Evolutionary conservation across 257 asterid species (phyloP).

Genomic region (Penstemon davidsonii): DNA sequence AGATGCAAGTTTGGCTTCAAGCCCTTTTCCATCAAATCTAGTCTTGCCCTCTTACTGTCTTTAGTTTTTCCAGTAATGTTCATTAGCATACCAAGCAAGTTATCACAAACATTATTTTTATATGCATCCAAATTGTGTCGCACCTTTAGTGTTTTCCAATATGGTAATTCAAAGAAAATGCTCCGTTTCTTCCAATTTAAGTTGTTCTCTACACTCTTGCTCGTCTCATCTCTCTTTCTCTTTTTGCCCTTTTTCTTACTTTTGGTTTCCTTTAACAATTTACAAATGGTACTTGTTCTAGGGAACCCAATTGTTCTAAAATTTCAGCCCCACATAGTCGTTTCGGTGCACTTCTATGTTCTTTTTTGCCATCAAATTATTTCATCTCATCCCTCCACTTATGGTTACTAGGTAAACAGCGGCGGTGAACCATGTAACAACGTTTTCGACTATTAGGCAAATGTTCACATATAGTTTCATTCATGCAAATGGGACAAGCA

Average conservation of each 20-base stretch:
- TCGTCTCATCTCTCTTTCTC: background rate
- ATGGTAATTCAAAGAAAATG: background rate
- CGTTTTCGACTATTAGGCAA: background rate
- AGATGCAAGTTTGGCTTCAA: background rate
- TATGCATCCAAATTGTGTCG: conserved; percentile 26
- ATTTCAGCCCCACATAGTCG: background rate
- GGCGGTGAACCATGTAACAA: conserved; percentile 1
- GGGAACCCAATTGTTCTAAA: background rate
- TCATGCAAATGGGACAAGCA: no score
- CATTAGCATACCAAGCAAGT: background rate
- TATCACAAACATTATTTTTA: conserved; percentile 21
- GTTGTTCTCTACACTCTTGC: background rate
- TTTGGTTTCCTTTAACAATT: background rate
- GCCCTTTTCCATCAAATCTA: conserved; percentile 1
- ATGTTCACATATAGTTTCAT: background rate
- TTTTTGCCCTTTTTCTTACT: background rate
- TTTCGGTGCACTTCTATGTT: background rate
- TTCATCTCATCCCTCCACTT: conserved; percentile 7
- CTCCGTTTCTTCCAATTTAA: conserved; percentile 19
- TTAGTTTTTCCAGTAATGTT: conserved; percentile 9
- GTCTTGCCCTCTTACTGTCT: background rate
- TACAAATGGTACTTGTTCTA: background rate
- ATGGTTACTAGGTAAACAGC: conserved; percentile 5
- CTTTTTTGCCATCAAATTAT: background rate
- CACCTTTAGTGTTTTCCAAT: background rate